Evolutionary conservation across 2,329 filamentous ascomycete species (phyloP).

Genomic region (Xylariaceae sp.): DNA sequence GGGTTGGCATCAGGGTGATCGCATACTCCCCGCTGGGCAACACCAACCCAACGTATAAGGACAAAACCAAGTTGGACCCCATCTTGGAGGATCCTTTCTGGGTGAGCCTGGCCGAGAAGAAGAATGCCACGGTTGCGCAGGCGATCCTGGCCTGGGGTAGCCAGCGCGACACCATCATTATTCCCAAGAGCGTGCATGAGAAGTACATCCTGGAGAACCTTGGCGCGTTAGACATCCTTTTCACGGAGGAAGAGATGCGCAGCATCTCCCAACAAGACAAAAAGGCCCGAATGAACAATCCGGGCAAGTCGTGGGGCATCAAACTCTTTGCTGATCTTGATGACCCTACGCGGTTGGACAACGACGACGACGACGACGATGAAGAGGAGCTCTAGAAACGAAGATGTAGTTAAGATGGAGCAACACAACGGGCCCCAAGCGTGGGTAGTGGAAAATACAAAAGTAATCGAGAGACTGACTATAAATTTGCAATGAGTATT

Average conservation of each 20-base stretch:
- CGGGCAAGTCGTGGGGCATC: constrained; percentile 35
- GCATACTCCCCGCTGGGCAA: constrained; percentile 49
- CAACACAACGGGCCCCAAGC: too few species aligned
- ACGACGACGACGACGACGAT: constrained; percentile 12
- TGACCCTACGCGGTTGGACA: constrained; percentile 27
- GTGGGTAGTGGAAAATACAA: too few species aligned
- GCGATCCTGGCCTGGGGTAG: constrained; percentile 44
- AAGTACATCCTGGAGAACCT: constrained; percentile 41
- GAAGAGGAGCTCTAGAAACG: constrained; percentile 14
- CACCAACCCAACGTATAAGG: constrained; percentile 42
- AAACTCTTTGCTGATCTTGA: constrained; percentile 37
- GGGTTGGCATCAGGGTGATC: constrained; percentile 38
- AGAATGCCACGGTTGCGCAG: constrained; percentile 39
- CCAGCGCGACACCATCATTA: constrained; percentile 41
- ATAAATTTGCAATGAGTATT: too few species aligned
- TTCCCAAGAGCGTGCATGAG: constrained; percentile 44
- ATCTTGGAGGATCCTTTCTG: constrained; percentile 39
- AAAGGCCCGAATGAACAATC: constrained; percentile 35
- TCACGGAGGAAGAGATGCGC: constrained; percentile 35
- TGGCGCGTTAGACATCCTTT: constrained; percentile 41
- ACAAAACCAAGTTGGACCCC: constrained; percentile 19
- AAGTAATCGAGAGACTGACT: too few species aligned
- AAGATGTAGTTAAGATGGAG: not conserved
- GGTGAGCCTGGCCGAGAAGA: constrained; percentile 33
- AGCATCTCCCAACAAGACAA: constrained; percentile 28